A percentile compares a stretch with the other conserved stretches of the same genome.
These are phyloP conservation scores for Phyllosticta citribraziliensis DNA, from an alignment of 2,329 filamentous ascomycete genomes.

Conservation along the genomic window DNA sequence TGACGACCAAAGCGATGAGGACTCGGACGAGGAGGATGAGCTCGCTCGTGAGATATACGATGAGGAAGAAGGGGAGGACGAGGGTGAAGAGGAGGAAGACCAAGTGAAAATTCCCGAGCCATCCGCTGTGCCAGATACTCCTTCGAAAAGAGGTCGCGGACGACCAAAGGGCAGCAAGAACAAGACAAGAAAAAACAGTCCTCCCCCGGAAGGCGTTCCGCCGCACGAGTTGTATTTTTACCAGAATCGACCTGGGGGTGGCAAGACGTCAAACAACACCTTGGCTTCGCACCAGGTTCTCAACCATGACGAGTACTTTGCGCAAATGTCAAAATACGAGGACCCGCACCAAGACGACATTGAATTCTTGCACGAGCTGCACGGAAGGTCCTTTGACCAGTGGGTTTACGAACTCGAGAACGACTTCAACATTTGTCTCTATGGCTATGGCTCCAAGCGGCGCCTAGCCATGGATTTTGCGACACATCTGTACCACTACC, in stretches of 20 bases:
- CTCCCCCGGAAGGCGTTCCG: slow-evolving; percentile 71
- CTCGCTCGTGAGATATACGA: slow-evolving; percentile 61
- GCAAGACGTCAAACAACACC: slow-evolving; percentile 80
- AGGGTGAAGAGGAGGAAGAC: slow-evolving; percentile 23
- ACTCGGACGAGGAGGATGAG: slow-evolving; percentile 56
- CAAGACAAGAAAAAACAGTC: slow-evolving; percentile 55
- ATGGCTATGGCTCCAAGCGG: slow-evolving; percentile 87
- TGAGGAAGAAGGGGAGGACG: slow-evolving; percentile 40
- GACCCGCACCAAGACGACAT: slow-evolving; percentile 65
- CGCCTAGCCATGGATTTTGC: slow-evolving; percentile 66
- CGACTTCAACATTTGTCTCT: slow-evolving; percentile 81
- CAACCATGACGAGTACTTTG: slow-evolving; percentile 87
- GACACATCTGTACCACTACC: slow-evolving; percentile 51
- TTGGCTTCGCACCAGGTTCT: slow-evolving; percentile 65
- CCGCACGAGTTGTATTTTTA: slow-evolving; percentile 89
- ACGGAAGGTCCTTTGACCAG: slow-evolving; percentile 74
- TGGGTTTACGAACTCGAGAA: slow-evolving; percentile 87
- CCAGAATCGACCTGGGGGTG: slow-evolving; percentile 72
- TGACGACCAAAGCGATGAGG: slow-evolving; percentile 58
- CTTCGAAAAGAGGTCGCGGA: slow-evolving; percentile 33
- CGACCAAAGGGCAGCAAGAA: slow-evolving; percentile 45
- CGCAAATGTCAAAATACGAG: slow-evolving; percentile 50
- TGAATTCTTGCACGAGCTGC: slow-evolving; percentile 61
- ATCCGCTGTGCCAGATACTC: slow-evolving; percentile 40
- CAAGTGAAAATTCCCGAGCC: slow-evolving; percentile 33